Base-by-base conservation (phyloP, 2,329 filamentous ascomycete genomes). In the Elsinoe perseae region DNA sequence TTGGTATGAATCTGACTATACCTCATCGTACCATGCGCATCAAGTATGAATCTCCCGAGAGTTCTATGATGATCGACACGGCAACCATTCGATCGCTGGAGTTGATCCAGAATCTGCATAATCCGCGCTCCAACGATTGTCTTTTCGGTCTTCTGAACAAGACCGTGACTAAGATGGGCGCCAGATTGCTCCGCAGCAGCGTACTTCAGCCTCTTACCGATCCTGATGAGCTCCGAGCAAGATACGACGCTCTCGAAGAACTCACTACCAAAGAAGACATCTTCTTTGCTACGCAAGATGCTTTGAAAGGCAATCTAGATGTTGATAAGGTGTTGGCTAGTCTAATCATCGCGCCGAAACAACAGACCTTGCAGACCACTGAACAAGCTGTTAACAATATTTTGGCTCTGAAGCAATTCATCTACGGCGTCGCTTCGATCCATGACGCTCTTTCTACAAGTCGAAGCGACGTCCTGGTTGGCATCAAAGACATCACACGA, bases 31-130 rank as follows among this genome's bases (percentile, higher is more conserved):
- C 91, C 18, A 79, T 97, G 28, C 83, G 89, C 2, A 86, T 97
- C 65, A 85, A 83, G 60, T 96, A 95, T 63, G 85, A 92, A 64
- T 86, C 90, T 1, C 90, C 89, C 0, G 88, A 95, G 66, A 87
- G 92, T 21, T 88, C 89, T 0, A 95, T 97, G 91, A 89, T 95
- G 81, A 95, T 97, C 63, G 92, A 96, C 64, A 78, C 93, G 2
- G 86, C 89, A 0, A 95, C 91, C 0, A 89, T 96, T 25, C 80
- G 85, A 34, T 89, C 89, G 0, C 76, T 98, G 2, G 93, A 98
- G 68, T 78, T 98, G 4, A 86, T 97, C 23, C 89, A 95, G 64
- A 98, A 96, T 62, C 67, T 91, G 0, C 84, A 87, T 10, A 84
- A 86, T 62, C 66, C 83, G 0, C 90, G 86, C 62, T 95, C 90